A percentile compares a stretch with the other conserved stretches of the same genome.
Evolutionary conservation across 345 rosid species (phyloP).

Genomic region (Punica granatum): DNA sequence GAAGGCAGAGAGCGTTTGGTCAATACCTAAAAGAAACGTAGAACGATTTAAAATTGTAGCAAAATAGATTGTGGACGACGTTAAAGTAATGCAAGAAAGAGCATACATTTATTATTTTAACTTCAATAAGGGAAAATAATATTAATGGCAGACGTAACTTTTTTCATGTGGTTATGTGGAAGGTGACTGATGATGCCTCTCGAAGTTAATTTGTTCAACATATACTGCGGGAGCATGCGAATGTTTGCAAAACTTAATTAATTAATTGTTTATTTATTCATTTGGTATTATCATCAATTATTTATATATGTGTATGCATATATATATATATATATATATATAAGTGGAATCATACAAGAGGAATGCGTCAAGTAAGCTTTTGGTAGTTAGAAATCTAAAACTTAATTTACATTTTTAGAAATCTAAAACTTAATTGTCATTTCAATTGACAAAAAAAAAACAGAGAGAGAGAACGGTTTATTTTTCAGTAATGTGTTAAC

Average conservation of each 20-base stretch:
- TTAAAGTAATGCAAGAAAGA: slow-evolving; percentile 6
- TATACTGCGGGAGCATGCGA: not conserved
- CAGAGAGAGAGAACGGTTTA: too few species aligned
- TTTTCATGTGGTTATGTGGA: not conserved
- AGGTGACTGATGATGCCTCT: not conserved
- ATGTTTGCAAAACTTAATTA: not conserved
- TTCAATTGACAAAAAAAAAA: too few species aligned
- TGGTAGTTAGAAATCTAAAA: too few species aligned
- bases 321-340: not conserved
- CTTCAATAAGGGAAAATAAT: not conserved
- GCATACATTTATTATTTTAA: not conserved
- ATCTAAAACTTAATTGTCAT: too few species aligned
- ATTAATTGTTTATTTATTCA: not conserved
- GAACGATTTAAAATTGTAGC: slow-evolving; percentile 11
- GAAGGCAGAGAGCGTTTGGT: slow-evolving; percentile 19
- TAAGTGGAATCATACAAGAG: not conserved
- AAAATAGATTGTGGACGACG: slow-evolving; percentile 1
- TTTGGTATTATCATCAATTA: not conserved
- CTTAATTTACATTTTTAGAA: too few species aligned
- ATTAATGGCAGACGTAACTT: not conserved
- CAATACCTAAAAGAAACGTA: slow-evolving; percentile 44
- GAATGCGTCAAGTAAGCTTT: too few species aligned
- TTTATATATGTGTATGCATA: not conserved
- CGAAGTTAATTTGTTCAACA: slow-evolving; percentile 2
- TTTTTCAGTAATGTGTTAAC: too few species aligned